Evolutionary conservation across 2,329 filamentous ascomycete genomes (phyloP).

Genomic region (Tolypocladium tropicale): DNA sequence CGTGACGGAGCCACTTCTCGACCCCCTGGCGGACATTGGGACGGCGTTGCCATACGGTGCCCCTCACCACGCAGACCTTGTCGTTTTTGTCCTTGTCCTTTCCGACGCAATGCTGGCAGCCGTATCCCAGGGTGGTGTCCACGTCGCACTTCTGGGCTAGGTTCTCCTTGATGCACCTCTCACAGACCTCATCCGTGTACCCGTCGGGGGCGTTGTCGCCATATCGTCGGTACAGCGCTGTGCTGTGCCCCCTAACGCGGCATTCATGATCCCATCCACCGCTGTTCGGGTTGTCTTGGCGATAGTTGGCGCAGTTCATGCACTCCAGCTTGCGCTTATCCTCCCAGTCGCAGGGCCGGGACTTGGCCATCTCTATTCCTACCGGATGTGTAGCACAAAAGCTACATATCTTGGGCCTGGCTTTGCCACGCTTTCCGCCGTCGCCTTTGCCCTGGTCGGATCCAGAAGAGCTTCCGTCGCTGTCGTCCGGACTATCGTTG

Average conservation of each 20-base stretch:
- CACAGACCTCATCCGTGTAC: slow-evolving; percentile 6
- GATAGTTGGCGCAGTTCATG: slow-evolving; percentile 14
- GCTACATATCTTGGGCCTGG: slow-evolving; percentile 2
- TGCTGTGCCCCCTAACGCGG: not conserved
- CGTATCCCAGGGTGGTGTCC: slow-evolving; percentile 9
- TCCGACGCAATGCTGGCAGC: slow-evolving; percentile 9
- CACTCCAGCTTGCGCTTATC: slow-evolving; percentile 10
- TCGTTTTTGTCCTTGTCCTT: not conserved
- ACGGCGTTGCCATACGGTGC: slow-evolving; percentile 3
- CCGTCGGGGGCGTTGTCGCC: slow-evolving; percentile 5
- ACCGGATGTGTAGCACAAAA: slow-evolving; percentile 6
- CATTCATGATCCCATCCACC: slow-evolving; percentile 4
- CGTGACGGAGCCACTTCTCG: slow-evolving; percentile 12
- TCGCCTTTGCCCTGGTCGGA: not conserved
- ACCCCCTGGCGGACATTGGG: slow-evolving; percentile 9
- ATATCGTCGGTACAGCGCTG: slow-evolving; percentile 6
- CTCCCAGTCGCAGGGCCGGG: slow-evolving; percentile 7
- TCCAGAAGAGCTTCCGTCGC: not conserved
- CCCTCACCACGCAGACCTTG: slow-evolving; percentile 2
- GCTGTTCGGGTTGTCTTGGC: slow-evolving; percentile 1
- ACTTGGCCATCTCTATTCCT: slow-evolving; percentile 1
- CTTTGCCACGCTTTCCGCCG: not conserved
- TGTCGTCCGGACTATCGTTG: not conserved
- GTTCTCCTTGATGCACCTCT: slow-evolving; percentile 2
- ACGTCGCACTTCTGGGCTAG: slow-evolving; percentile 9